Evolutionary conservation across 345 rosid genomes (phyloP).

Genomic region (Melaleuca quinquenervia): DNA sequence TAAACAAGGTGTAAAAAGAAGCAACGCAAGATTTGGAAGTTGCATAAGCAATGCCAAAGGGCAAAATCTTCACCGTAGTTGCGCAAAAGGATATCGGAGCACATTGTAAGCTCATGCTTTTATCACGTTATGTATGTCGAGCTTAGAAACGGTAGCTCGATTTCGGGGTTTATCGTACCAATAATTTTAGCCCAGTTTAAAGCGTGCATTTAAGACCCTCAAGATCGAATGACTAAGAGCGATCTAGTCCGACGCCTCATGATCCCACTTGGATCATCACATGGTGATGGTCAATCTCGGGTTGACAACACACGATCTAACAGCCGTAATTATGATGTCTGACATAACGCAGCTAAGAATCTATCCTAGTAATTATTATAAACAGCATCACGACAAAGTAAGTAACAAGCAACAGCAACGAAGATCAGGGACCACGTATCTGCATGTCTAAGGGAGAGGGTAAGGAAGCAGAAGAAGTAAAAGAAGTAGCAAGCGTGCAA

Average conservation of each 20-base stretch:
- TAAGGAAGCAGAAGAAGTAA: neutral
- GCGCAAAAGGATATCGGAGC: neutral
- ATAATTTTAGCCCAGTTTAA: neutral
- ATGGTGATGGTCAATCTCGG: neutral
- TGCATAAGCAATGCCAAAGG: neutral
- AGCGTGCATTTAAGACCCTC: neutral
- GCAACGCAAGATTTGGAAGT: neutral
- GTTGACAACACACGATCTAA: neutral
- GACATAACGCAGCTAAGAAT: neutral
- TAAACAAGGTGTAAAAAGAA: neutral
- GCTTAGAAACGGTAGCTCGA: neutral
- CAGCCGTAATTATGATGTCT: neutral
- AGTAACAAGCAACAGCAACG: neutral
- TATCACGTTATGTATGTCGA: neutral
- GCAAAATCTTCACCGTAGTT: neutral
- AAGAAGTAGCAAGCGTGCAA: neutral
- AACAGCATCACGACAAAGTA: neutral
- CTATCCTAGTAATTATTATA: neutral
- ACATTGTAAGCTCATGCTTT: neutral
- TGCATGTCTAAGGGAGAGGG: neutral
- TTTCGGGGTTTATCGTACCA: neutral
- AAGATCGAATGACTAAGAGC: neutral
- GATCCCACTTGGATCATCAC: neutral
- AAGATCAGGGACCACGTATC: neutral
- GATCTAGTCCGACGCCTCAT: neutral